Conservation (phyloP, 176 grass and related monocot genomes). For the Lolium multiflorum region DNA sequence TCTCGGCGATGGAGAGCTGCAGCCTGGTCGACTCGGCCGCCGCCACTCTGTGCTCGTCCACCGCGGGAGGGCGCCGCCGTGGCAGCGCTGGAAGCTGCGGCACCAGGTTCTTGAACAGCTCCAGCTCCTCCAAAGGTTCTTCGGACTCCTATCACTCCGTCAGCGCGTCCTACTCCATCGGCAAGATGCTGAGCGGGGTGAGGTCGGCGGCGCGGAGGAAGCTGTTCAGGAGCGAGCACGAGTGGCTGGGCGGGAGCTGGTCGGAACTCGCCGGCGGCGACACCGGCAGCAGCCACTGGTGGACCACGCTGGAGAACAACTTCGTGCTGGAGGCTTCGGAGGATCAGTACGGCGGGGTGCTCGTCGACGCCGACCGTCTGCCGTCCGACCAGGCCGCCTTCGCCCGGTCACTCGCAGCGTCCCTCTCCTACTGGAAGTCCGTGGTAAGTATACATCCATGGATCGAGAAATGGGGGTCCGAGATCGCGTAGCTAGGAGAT, state of each 20-base stretch:
- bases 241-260: constrained; percentile 40
- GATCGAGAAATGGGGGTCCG: background rate
- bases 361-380: constrained; percentile 73
- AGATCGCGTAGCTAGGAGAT: background rate
- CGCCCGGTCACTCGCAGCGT: constrained; percentile 56
- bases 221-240: constrained; percentile 45
- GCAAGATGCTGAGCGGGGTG: constrained; percentile 51
- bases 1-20: constrained; percentile 38
- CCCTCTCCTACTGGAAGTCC: constrained; percentile 79
- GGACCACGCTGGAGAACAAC: constrained; percentile 58
- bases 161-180: constrained; percentile 57
- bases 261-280: background rate
- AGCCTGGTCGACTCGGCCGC: constrained; percentile 38
- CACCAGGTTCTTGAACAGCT: constrained; percentile 39
- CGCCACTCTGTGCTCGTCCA: constrained; percentile 15
- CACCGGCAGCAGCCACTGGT: constrained; percentile 28
- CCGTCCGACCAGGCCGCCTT: constrained; percentile 60
- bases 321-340: constrained; percentile 68
- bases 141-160: background rate
- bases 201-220: constrained; percentile 53
- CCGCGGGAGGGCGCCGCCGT: constrained; percentile 28
- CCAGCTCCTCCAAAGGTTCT: constrained; percentile 43
- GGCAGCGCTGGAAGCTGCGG: background rate
- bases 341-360: constrained; percentile 91
- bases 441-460: constrained; percentile 30